Conservation (phyloP, 2,329 filamentous ascomycete genomes). For the Aspergillus sclerotialis region DNA sequence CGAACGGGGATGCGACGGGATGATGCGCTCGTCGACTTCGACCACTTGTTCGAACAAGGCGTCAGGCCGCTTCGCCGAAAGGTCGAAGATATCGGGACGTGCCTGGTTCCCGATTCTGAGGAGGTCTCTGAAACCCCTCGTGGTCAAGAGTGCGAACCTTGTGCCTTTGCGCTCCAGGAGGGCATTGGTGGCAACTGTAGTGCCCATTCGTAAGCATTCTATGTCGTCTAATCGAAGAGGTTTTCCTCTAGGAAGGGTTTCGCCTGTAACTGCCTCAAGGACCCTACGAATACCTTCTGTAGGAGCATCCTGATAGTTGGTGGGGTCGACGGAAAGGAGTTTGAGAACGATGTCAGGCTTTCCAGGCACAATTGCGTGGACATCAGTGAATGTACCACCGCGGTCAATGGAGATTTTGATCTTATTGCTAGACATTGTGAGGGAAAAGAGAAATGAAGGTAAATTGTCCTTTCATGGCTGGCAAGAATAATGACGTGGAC, state of each 20-base stretch:
- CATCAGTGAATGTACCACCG: not conserved
- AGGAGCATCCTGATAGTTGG: constrained; percentile 47
- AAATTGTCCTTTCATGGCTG: too few species aligned
- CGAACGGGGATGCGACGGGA: constrained; percentile 52
- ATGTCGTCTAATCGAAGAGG: constrained; percentile 1
- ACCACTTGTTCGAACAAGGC: constrained; percentile 52
- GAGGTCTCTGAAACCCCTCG: constrained; percentile 76
- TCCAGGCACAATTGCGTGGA: constrained; percentile 1
- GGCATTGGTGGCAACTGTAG: constrained; percentile 83
- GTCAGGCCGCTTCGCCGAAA: constrained; percentile 74
- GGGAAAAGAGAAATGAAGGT: too few species aligned
- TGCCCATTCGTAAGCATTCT: constrained; percentile 70
- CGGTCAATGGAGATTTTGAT: too few species aligned
- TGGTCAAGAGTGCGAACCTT: constrained; percentile 73
- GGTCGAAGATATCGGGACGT: constrained; percentile 76
- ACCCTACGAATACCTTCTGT: constrained; percentile 71
- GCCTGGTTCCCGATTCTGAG: constrained; percentile 83
- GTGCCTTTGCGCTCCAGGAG: constrained; percentile 80
- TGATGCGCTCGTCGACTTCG: constrained; percentile 82
- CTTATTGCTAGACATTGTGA: too few species aligned
- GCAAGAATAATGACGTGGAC: too few species aligned
- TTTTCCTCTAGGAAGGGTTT: not conserved
- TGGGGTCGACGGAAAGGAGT: constrained; percentile 18
- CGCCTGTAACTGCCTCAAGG: constrained; percentile 3
- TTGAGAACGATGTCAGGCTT: constrained; percentile 21